A percentile compares a stretch with the other conserved stretches of the same genome.
Evolutionary conservation across 2,329 filamentous ascomycete genomes (phyloP).

Genomic region (Hymenoscyphus occultus): DNA sequence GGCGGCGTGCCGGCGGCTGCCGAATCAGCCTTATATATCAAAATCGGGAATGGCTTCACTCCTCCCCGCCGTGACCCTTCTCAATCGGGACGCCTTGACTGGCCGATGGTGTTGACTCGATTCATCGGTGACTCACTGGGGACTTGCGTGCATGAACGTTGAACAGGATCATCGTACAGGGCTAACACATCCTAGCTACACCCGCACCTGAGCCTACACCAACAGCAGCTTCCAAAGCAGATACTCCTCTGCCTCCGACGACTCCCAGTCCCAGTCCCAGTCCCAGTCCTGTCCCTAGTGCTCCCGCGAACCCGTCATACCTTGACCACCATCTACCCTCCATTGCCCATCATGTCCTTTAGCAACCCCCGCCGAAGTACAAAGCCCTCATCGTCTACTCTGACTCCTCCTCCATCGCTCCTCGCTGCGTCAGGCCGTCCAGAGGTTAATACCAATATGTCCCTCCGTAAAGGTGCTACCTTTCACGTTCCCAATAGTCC

Average conservation of each 20-base stretch:
- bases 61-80: conserved; percentile 12
- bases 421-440: conserved; percentile 40
- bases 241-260: neutral
- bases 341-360: conserved; percentile 36
- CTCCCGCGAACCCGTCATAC: conserved; percentile 1
- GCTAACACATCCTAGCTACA: neutral
- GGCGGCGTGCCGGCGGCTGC: conserved; percentile 21
- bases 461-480: conserved; percentile 69
- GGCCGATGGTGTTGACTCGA: conserved; percentile 22
- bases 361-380: conserved; percentile 37
- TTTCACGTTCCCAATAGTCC: conserved; percentile 46
- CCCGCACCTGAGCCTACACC: no score
- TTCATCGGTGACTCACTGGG: conserved; percentile 31
- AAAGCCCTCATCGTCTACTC: conserved; percentile 40
- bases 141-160: conserved; percentile 14
- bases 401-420: conserved; percentile 42
- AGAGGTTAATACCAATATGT: conserved; percentile 52
- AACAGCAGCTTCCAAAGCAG: neutral
- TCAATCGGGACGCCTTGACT: conserved; percentile 24
- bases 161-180: conserved; percentile 25
- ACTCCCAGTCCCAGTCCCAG: neutral
- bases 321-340: conserved; percentile 15
- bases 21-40: conserved; percentile 31
- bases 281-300: neutral
- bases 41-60: conserved; percentile 23